These are phyloP conservation scores for Diaporthe vexans DNA, from an alignment of 2,329 filamentous ascomycete genomes.

Conservation along the genomic window DNA sequence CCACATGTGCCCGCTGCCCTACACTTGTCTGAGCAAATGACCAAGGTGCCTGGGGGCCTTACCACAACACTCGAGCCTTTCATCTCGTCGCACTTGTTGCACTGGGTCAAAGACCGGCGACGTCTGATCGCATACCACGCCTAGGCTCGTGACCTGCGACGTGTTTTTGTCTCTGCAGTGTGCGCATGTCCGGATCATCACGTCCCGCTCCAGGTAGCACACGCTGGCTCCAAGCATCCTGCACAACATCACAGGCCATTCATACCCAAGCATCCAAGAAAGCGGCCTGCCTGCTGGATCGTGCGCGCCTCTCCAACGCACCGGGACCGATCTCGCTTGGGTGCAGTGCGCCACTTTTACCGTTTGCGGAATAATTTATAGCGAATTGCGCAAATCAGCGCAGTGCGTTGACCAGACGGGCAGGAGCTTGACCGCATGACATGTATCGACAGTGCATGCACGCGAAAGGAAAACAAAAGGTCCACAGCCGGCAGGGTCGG, in stretches of 20 bases:
- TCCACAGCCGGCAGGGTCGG: background rate
- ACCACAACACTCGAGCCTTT: background rate
- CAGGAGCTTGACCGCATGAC: constrained; percentile 19
- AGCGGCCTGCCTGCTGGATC: constrained; percentile 17
- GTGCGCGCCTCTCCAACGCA: background rate
- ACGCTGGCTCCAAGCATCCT: background rate
- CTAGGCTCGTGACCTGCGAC: constrained; percentile 1
- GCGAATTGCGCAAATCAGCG: background rate
- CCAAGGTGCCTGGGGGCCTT: background rate
- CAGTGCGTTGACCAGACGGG: background rate
- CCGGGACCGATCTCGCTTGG: constrained; percentile 30
- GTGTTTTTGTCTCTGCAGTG: background rate
- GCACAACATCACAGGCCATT: background rate
- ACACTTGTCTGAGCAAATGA: background rate
- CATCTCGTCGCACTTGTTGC: background rate
- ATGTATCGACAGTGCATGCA: constrained; percentile 11
- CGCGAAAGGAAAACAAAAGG: background rate
- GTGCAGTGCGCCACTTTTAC: constrained; percentile 2
- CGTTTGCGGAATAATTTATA: background rate
- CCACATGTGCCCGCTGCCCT: background rate
- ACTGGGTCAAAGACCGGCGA: background rate
- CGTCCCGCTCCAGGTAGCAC: background rate
- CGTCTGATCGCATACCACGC: background rate
- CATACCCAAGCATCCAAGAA: background rate
- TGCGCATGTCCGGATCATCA: background rate